A percentile compares a stretch with the other conserved stretches of the same genome.
These are phyloP conservation scores for Daldinia sp. DNA, from an alignment of 2,329 filamentous ascomycete genomes.

Conservation along the genomic window DNA sequence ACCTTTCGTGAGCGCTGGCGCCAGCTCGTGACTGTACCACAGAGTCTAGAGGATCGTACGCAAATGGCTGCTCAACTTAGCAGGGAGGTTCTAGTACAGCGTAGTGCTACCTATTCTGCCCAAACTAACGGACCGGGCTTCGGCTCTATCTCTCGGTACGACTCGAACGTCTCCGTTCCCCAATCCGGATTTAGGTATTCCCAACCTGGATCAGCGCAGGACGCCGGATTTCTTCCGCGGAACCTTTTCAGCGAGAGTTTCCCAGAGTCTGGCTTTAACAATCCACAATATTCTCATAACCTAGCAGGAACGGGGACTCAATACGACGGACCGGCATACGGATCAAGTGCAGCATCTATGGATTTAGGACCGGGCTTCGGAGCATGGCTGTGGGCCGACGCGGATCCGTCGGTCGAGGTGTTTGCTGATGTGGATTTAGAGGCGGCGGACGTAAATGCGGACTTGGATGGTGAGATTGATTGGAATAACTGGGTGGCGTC, in stretches of 20 bases:
- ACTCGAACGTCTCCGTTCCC: not conserved
- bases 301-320: not conserved
- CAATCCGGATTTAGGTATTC: slow-evolving; percentile 5
- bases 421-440: slow-evolving; percentile 44
- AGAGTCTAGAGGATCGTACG: not conserved
- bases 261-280: not conserved
- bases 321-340: slow-evolving; percentile 1
- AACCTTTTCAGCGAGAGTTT: not conserved
- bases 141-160: slow-evolving; percentile 1
- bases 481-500: slow-evolving; percentile 56
- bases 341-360: slow-evolving; percentile 8
- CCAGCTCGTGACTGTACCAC: slow-evolving; percentile 41
- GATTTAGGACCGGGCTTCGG: slow-evolving; percentile 37
- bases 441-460: slow-evolving; percentile 46
- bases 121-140: not conserved
- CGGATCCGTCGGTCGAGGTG: slow-evolving; percentile 45
- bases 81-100: not conserved
- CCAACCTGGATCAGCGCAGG: slow-evolving; percentile 2
- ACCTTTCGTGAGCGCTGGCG: slow-evolving; percentile 52
- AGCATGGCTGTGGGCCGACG: slow-evolving; percentile 53
- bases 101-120: not conserved
- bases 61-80: not conserved
- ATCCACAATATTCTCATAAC: not conserved
- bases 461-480: slow-evolving; percentile 51
- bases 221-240: not conserved